phyloP scores from a whole-genome alignment of 352 stramenopile species.

The Phytophthora quininea region DNA sequence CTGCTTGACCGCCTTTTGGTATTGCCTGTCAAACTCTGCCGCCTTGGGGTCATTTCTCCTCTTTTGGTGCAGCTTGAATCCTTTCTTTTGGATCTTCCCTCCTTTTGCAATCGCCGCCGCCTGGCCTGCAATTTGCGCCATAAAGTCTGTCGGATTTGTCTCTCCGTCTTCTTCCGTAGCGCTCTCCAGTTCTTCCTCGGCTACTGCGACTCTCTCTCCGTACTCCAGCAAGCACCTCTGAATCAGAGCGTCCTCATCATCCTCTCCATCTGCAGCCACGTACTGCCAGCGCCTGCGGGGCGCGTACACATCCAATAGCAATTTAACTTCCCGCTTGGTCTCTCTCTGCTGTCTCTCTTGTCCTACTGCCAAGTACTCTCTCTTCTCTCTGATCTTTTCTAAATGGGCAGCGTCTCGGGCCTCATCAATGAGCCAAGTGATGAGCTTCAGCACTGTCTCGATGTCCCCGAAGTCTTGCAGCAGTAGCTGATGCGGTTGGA shows the following conservation, averaged over 20 bases:
- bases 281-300: constrained; percentile 58
- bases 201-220: constrained; percentile 58
- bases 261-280: constrained; percentile 21
- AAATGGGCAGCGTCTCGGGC: constrained; percentile 39
- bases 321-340: constrained; percentile 52
- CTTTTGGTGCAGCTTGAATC: constrained; percentile 23
- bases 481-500: constrained; percentile 78
- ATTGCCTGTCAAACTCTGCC: constrained; percentile 67
- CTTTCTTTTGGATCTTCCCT: constrained; percentile 9
- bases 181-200: constrained; percentile 23
- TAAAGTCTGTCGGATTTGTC: constrained; percentile 29
- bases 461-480: constrained; percentile 83
- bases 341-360: constrained; percentile 10
- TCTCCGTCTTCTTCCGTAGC: not conserved
- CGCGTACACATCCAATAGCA: constrained; percentile 44
- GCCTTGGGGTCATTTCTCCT: constrained; percentile 28
- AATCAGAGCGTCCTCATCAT: constrained; percentile 74
- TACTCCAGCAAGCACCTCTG: constrained; percentile 86
- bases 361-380: constrained; percentile 39
- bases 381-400: constrained; percentile 36
- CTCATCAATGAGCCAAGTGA: constrained; percentile 63
- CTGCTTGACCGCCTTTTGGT: constrained; percentile 58
- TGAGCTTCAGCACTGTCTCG: constrained; percentile 52
- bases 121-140: constrained; percentile 60
- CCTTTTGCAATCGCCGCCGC: constrained; percentile 44